These are phyloP conservation scores for Fusarium bulbicola DNA, from an alignment of 2,329 filamentous ascomycete species.

Conservation along the genomic window DNA sequence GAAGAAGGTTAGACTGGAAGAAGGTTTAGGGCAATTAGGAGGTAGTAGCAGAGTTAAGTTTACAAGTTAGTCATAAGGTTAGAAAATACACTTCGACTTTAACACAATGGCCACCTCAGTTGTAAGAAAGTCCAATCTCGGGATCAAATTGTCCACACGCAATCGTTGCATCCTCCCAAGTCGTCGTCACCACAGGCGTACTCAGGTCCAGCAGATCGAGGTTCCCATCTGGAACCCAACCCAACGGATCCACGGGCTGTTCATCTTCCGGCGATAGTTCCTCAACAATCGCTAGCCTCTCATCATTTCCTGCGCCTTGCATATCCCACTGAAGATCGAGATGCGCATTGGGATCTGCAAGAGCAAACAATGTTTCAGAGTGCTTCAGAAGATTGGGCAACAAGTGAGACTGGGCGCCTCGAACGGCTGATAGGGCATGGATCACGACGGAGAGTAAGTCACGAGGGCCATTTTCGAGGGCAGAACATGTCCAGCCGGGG, in stretches of 20 bases:
- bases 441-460: constrained; percentile 44
- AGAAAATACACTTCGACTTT: no score
- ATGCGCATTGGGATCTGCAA: constrained; percentile 20
- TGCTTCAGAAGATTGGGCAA: constrained; percentile 42
- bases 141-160: constrained; percentile 7
- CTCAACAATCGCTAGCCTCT: constrained; percentile 4
- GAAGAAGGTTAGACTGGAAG: no score
- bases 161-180: constrained; percentile 4
- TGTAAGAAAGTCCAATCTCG: not conserved
- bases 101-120: no score
- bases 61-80: no score
- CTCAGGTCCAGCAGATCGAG: constrained; percentile 26
- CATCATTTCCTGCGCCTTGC: not conserved
- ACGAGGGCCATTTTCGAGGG: constrained; percentile 42
- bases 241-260: not conserved
- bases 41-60: no score
- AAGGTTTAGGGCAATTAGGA: no score
- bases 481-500: constrained; percentile 26
- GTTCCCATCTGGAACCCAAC: not conserved
- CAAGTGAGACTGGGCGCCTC: constrained; percentile 42
- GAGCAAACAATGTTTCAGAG: constrained; percentile 26
- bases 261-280: constrained; percentile 14
- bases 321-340: constrained; percentile 17
- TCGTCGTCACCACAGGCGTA: constrained; percentile 1
- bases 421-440: constrained; percentile 36